Conservation (phyloP, 2,329 filamentous ascomycete genomes). For the Stenocarpella maydis region DNA sequence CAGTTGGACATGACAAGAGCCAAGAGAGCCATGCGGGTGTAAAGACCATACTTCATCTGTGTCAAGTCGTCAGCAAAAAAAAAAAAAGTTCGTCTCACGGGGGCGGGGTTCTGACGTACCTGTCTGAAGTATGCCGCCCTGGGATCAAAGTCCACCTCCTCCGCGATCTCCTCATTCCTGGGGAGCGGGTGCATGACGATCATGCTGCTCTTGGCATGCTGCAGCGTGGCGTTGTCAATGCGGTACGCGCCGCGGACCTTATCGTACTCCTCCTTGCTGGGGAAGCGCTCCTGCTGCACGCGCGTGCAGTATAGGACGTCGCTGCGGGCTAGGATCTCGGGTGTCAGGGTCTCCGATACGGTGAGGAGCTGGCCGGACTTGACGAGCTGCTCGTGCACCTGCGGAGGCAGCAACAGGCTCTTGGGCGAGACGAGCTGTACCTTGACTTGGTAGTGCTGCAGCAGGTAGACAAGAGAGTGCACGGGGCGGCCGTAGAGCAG, state of each 20-base stretch:
- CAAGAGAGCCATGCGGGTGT: constrained; percentile 96
- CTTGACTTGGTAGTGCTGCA: constrained; percentile 93
- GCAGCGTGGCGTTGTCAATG: constrained; percentile 88
- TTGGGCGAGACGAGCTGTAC: constrained; percentile 91
- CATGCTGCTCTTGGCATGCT: constrained; percentile 91
- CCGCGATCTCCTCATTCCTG: constrained; percentile 89
- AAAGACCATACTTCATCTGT: constrained; percentile 97
- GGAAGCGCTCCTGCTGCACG: constrained; percentile 95
- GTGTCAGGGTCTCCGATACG: constrained; percentile 81
- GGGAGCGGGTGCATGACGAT: constrained; percentile 96
- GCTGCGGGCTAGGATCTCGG: constrained; percentile 83
- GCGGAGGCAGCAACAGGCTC: constrained; percentile 77
- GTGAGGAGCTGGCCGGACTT: constrained; percentile 77
- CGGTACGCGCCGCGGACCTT: constrained; percentile 87
- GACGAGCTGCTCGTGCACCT: constrained; percentile 76
- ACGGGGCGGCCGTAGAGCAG: constrained; percentile 93
- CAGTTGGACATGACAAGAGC: constrained; percentile 81
- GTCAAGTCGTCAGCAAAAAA: constrained; percentile 34
- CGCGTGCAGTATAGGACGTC: constrained; percentile 98
- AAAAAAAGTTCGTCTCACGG: constrained; percentile 52
- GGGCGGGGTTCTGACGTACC: constrained; percentile 66
- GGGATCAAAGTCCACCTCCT: constrained; percentile 98
- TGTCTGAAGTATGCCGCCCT: constrained; percentile 98
- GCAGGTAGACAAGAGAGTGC: constrained; percentile 92
- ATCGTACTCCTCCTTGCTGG: constrained; percentile 82